These are phyloP conservation scores for Pholiota conissans DNA, from an alignment of 768 basidiomycete species.

Conservation along the genomic window DNA sequence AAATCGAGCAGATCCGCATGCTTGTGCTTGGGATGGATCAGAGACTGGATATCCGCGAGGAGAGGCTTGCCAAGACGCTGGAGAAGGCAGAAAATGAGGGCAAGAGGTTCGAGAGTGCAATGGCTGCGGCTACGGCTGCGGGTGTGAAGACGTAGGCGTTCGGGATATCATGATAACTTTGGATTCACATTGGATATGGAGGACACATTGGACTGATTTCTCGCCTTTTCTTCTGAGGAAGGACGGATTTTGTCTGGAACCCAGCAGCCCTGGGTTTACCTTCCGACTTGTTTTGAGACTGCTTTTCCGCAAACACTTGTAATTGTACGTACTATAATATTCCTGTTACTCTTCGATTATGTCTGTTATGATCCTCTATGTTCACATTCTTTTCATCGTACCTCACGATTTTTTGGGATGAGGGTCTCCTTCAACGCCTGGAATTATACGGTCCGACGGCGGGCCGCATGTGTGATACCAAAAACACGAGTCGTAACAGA, in stretches of 20 bases:
- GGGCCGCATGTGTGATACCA: too few relatives aligned
- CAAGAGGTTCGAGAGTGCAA: constrained; percentile 44
- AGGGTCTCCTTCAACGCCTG: too few relatives aligned
- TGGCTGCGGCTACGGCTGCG: constrained; percentile 1
- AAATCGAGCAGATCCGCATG: constrained; percentile 68
- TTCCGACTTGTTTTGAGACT: not conserved
- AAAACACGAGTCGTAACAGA: too few relatives aligned
- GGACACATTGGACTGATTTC: not conserved
- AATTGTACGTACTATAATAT: not conserved
- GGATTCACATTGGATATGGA: not conserved
- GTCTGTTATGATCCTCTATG: not conserved
- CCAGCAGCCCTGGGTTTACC: not conserved
- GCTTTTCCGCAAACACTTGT: not conserved
- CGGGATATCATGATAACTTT: too few relatives aligned
- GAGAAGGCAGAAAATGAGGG: constrained; percentile 62
- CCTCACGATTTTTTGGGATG: too few relatives aligned
- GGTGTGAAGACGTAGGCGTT: not conserved
- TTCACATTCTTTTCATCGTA: too few relatives aligned
- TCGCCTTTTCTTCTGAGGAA: not conserved
- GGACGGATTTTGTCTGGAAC: not conserved
- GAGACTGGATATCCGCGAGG: constrained; percentile 61
- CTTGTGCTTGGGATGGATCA: constrained; percentile 78
- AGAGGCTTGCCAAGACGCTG: constrained; percentile 57
- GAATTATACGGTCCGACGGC: too few relatives aligned
- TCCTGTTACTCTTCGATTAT: not conserved